These are phyloP conservation scores for Myxozyma sirexii DNA, from an alignment of 805 yeast genomes.

Conservation along the genomic window DNA sequence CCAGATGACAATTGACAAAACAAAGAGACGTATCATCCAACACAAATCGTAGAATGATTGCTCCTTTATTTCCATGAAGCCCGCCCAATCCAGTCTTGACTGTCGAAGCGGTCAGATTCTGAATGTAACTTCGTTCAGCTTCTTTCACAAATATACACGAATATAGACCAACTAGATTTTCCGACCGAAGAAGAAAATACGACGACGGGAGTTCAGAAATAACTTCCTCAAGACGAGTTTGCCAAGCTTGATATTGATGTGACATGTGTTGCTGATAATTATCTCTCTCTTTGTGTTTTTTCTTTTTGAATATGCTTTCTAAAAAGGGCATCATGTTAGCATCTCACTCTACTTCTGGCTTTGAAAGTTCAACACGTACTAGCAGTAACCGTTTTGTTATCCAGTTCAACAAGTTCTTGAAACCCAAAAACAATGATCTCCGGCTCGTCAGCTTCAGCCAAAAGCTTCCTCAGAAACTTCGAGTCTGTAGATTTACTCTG, in stretches of 20 bases:
- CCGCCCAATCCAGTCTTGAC: constrained; percentile 96
- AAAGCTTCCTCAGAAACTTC: constrained; percentile 33
- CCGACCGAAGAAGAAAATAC: constrained; percentile 67
- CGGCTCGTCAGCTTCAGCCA: constrained; percentile 46
- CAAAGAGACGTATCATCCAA: constrained; percentile 72
- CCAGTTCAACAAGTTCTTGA: constrained; percentile 87
- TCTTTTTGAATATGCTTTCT: constrained; percentile 44
- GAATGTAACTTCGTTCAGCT: constrained; percentile 53
- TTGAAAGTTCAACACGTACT: constrained; percentile 35
- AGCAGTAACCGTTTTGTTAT: constrained; percentile 81
- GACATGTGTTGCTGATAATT: constrained; percentile 40
- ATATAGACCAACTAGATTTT: constrained; percentile 84
- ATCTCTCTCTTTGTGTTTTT: constrained; percentile 53
- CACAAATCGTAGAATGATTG: constrained; percentile 67
- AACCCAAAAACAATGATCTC: constrained; percentile 83
- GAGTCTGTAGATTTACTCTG: constrained; percentile 31
- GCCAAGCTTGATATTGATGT: constrained; percentile 45
- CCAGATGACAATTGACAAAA: constrained; percentile 82
- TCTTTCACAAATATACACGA: constrained; percentile 67
- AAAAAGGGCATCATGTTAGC: constrained; percentile 61
- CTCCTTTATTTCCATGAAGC: constrained; percentile 75
- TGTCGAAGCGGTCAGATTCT: constrained; percentile 66
- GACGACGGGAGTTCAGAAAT: constrained; percentile 36
- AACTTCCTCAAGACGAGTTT: constrained; percentile 36
- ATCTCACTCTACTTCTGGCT: background rate